These are phyloP conservation scores for Fusarium pseudonygamai DNA, from an alignment of 2,329 filamentous ascomycete genomes.

Conservation along the genomic window DNA sequence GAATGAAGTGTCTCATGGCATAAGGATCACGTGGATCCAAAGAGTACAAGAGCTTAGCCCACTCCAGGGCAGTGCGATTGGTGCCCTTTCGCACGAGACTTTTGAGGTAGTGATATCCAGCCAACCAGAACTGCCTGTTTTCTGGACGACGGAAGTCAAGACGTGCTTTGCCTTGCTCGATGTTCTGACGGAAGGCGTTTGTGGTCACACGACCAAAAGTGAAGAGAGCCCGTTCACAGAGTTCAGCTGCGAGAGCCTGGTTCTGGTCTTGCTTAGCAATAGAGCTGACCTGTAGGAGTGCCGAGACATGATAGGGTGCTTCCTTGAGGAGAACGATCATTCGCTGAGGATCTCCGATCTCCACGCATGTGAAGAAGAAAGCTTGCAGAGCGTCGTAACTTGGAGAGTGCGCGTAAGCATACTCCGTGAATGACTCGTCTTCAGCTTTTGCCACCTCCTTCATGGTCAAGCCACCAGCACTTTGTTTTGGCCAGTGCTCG, in stretches of 20 bases:
- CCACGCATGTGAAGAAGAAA: slow-evolving; percentile 82
- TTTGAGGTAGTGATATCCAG: slow-evolving; percentile 86
- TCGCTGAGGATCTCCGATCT: slow-evolving; percentile 82
- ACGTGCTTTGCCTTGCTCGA: slow-evolving; percentile 81
- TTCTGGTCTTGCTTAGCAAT: slow-evolving; percentile 93
- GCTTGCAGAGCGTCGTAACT: slow-evolving; percentile 79
- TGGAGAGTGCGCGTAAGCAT: slow-evolving; percentile 78
- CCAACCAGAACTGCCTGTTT: slow-evolving; percentile 93
- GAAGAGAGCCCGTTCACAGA: slow-evolving; percentile 91
- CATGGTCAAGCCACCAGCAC: slow-evolving; percentile 87
- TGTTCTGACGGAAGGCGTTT: slow-evolving; percentile 79
- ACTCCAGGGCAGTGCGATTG: slow-evolving; percentile 91
- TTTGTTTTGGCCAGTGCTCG: slow-evolving; percentile 84
- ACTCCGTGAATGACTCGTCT: slow-evolving; percentile 71
- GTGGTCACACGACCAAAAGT: slow-evolving; percentile 90
- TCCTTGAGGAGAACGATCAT: slow-evolving; percentile 75
- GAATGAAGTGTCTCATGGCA: slow-evolving; percentile 80
- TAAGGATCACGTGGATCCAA: slow-evolving; percentile 85
- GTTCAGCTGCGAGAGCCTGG: slow-evolving; percentile 83
- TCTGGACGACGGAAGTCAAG: slow-evolving; percentile 84
- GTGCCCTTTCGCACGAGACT: slow-evolving; percentile 91
- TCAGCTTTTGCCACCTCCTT: slow-evolving; percentile 58
- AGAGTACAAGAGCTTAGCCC: slow-evolving; percentile 84
- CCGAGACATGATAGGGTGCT: slow-evolving; percentile 85
- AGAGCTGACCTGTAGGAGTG: slow-evolving; percentile 91